A percentile compares a stretch with the other conserved stretches of the same genome.
phyloP scores from a whole-genome alignment of 106 monocot species.

The Dioscorea alata region DNA sequence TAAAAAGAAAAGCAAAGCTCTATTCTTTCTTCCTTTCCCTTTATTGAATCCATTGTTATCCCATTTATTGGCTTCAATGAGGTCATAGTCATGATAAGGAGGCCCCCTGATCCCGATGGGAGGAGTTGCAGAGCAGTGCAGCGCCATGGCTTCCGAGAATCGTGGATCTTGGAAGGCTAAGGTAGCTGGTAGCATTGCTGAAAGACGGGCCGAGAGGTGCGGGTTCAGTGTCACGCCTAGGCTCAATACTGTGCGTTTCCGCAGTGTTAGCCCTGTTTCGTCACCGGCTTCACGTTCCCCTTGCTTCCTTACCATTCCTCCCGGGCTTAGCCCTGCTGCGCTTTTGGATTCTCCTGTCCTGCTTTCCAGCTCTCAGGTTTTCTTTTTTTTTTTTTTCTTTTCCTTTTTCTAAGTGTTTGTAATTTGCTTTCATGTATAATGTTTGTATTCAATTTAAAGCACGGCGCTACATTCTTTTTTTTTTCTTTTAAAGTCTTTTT shows the following conservation, averaged over 20 bases:
- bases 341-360: conserved; percentile 27
- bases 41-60: neutral
- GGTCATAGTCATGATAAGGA: neutral
- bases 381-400: neutral
- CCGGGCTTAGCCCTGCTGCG: conserved; percentile 18
- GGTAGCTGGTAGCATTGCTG: neutral
- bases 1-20: neutral
- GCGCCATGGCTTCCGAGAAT: neutral
- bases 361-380: conserved; percentile 17
- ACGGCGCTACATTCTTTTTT: no score
- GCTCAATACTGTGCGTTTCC: neutral
- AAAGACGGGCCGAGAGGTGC: neutral
- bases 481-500: neutral
- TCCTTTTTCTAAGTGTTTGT: neutral
- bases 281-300: conserved; percentile 14
- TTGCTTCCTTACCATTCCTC: conserved; percentile 20
- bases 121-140: neutral
- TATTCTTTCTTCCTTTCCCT: neutral
- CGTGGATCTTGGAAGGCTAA: neutral
- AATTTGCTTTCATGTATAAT: no score
- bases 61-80: neutral
- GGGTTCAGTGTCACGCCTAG: neutral
- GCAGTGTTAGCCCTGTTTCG: neutral
- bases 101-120: neutral
- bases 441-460: no score